phyloP scores from a whole-genome alignment of 2,329 filamentous ascomycete species.

The Cladobotryum protrusum region DNA sequence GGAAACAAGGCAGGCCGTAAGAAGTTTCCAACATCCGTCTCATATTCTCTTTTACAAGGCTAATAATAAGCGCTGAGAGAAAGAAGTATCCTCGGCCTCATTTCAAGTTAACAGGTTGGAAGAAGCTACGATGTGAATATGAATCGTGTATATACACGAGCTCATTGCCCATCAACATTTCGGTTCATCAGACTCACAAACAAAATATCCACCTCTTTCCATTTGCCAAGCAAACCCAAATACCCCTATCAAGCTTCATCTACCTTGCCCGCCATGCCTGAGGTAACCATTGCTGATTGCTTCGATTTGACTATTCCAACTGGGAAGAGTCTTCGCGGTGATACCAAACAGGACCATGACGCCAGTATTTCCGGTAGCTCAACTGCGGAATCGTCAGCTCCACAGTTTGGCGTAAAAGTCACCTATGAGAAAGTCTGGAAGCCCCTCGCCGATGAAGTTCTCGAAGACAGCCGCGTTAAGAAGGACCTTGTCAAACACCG shows the following conservation, averaged over 20 bases:
- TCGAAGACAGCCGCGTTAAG: background rate
- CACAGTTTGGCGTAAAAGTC: background rate
- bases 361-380: background rate
- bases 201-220: background rate
- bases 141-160: background rate
- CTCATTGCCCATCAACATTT: background rate
- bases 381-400: background rate
- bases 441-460: background rate
- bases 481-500: background rate
- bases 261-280: background rate
- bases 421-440: background rate
- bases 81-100: background rate
- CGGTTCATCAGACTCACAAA: background rate
- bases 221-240: too few species aligned
- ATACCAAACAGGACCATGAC: background rate
- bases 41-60: too few species aligned
- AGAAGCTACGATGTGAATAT: background rate
- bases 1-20: too few species aligned
- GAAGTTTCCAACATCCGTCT: too few species aligned
- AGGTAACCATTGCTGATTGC: background rate
- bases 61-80: background rate
- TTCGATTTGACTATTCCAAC: background rate
- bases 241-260: background rate
- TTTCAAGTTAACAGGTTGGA: too few species aligned
- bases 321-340: background rate